Percentiles rank a stretch among this genome's conserved stretches.
These are phyloP conservation scores for Dendrocalamus sinicus DNA, from an alignment of 176 grass and related monocot genomes.

Conservation along the genomic window DNA sequence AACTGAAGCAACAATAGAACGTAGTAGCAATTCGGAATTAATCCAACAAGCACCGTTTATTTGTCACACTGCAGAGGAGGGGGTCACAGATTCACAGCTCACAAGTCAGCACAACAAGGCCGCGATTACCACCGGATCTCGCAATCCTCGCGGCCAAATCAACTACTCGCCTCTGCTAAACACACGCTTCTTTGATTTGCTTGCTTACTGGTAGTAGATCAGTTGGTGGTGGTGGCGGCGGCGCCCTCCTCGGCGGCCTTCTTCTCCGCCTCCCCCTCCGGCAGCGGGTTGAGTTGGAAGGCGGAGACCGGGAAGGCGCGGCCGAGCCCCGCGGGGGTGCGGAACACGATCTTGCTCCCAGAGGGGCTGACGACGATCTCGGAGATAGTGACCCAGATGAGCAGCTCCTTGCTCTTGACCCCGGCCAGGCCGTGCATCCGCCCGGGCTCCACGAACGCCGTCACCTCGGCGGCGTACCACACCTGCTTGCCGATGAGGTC, in stretches of 20 bases:
- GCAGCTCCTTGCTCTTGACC: constrained; percentile 70
- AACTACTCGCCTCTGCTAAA: constrained; percentile 1
- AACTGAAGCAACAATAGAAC: not conserved
- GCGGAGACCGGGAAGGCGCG: constrained; percentile 56
- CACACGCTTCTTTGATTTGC: not conserved
- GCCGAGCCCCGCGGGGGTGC: constrained; percentile 61
- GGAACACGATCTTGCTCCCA: constrained; percentile 58
- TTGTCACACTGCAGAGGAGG: not conserved
- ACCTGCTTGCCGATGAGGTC: constrained; percentile 70
- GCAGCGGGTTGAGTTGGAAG: constrained; percentile 53
- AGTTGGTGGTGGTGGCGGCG: constrained; percentile 40
- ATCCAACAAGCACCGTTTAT: constrained; percentile 20
- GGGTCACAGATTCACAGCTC: not conserved
- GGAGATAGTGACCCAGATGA: constrained; percentile 72
- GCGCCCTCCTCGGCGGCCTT: not conserved
- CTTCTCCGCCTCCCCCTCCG: not conserved
- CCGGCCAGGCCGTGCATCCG: constrained; percentile 57
- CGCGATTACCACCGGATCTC: constrained; percentile 3
- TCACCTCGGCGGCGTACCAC: constrained; percentile 63
- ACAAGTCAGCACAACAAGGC: not conserved
- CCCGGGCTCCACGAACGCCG: constrained; percentile 59
- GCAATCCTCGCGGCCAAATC: not conserved
- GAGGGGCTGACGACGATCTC: constrained; percentile 64
- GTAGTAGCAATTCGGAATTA: not conserved
- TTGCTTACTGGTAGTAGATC: not conserved